These are phyloP conservation scores for Rhodosporidiobolus odoratus DNA, from an alignment of 768 basidiomycete genomes.

Conservation along the genomic window DNA sequence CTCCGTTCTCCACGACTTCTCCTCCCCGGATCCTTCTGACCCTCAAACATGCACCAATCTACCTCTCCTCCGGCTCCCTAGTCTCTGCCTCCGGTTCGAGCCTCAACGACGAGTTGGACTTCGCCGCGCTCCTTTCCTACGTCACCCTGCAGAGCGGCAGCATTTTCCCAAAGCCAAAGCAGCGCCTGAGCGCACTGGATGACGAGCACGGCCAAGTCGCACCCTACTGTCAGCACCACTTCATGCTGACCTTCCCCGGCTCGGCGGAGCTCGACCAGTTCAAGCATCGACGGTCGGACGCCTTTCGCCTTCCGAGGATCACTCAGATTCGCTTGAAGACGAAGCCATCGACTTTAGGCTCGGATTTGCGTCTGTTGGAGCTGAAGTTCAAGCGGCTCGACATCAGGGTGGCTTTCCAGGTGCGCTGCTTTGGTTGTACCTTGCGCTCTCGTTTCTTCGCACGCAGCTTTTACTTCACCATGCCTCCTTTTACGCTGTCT, in stretches of 20 bases:
- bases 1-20: neutral
- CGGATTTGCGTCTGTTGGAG: neutral
- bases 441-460: too few relatives aligned
- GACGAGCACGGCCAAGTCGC: neutral
- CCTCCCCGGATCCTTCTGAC: constrained; percentile 9
- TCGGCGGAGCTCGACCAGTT: neutral
- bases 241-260: constrained; percentile 13
- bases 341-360: neutral
- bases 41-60: constrained; percentile 1
- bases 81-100: too few relatives aligned
- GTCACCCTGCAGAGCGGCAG: neutral
- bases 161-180: neutral
- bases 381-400: neutral
- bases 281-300: constrained; percentile 8
- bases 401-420: constrained; percentile 18
- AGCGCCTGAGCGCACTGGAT: neutral
- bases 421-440: neutral
- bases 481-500: too few relatives aligned
- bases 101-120: neutral
- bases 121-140: neutral
- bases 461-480: too few relatives aligned
- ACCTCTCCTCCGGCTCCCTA: neutral
- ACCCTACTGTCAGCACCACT: neutral
- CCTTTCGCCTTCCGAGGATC: constrained; percentile 1
- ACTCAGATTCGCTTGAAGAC: neutral